These are phyloP conservation scores for Botrytis squamosa DNA, from an alignment of 2,329 filamentous ascomycete species.

Conservation along the genomic window DNA sequence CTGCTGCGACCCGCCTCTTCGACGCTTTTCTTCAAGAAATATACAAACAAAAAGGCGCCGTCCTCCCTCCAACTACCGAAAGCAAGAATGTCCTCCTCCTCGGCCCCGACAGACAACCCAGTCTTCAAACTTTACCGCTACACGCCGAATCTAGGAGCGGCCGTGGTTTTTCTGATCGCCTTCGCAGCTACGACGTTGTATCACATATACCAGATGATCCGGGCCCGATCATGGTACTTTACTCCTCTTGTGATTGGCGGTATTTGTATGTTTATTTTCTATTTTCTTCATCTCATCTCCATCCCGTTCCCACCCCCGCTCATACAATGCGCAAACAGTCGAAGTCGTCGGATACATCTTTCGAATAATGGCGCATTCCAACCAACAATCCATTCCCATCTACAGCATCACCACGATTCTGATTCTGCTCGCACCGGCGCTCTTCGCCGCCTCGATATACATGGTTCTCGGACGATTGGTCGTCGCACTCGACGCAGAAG, in stretches of 20 bases:
- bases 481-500: background rate
- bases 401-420: conserved; percentile 10
- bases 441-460: conserved; percentile 12
- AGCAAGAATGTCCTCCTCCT: background rate
- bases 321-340: background rate
- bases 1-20: no score
- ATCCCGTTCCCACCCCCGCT: background rate
- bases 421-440: conserved; percentile 5
- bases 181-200: conserved; percentile 21
- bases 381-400: background rate
- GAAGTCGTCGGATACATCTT: background rate
- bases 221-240: conserved; percentile 30
- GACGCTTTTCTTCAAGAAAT: no score
- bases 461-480: conserved; percentile 12
- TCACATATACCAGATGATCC: conserved; percentile 24
- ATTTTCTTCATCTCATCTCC: background rate
- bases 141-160: conserved; percentile 21
- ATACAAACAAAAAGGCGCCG: no score
- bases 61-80: background rate
- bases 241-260: conserved; percentile 6
- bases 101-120: no score
- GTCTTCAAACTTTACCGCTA: conserved; percentile 3
- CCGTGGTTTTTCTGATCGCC: conserved; percentile 20
- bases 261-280: background rate
- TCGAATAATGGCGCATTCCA: conserved; percentile 1